A percentile compares a stretch with the other conserved stretches of the same genome.
Evolutionary conservation across 139 green algal species (phyloP).

Genomic region (Chlamydomonas sp.): DNA sequence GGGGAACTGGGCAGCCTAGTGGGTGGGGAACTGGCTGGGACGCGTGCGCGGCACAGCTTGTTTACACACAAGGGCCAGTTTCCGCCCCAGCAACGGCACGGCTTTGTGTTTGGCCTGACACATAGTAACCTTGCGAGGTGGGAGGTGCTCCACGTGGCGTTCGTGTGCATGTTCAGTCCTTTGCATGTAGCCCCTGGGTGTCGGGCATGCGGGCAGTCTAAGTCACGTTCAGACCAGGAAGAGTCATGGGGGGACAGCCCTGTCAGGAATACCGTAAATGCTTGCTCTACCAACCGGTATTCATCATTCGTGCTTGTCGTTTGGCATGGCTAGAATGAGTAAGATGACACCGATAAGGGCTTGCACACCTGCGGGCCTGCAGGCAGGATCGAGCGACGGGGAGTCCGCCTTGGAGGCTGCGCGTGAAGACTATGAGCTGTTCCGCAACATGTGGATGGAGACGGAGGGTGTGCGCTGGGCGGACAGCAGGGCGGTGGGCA

Average conservation of each 20-base stretch:
- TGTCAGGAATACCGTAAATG: not conserved
- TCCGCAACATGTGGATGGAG: slow-evolving; percentile 7
- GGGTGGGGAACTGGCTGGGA: not conserved
- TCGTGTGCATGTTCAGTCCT: too few species aligned
- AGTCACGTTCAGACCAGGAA: too few species aligned
- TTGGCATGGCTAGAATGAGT: too few species aligned
- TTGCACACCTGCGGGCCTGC: not conserved
- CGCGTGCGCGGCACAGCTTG: too few species aligned
- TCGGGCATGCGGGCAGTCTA: too few species aligned
- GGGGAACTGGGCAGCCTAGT: not conserved
- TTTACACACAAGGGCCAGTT: too few species aligned
- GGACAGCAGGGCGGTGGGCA: not conserved
- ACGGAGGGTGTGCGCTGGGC: slow-evolving; percentile 16
- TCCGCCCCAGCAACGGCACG: too few species aligned
- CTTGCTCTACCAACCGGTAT: not conserved
- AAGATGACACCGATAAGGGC: not conserved
- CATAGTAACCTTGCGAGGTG: too few species aligned
- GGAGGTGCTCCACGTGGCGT: too few species aligned
- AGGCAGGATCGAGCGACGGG: not conserved
- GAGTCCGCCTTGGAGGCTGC: not conserved
- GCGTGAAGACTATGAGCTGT: not conserved
- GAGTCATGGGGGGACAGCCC: not conserved
- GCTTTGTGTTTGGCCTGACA: too few species aligned
- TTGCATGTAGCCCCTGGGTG: too few species aligned
- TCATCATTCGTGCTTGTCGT: not conserved